A percentile compares a stretch with the other conserved stretches of the same genome.
Evolutionary conservation across 768 basidiomycete genomes (phyloP).

Genomic region (Boletus tomentosulus): DNA sequence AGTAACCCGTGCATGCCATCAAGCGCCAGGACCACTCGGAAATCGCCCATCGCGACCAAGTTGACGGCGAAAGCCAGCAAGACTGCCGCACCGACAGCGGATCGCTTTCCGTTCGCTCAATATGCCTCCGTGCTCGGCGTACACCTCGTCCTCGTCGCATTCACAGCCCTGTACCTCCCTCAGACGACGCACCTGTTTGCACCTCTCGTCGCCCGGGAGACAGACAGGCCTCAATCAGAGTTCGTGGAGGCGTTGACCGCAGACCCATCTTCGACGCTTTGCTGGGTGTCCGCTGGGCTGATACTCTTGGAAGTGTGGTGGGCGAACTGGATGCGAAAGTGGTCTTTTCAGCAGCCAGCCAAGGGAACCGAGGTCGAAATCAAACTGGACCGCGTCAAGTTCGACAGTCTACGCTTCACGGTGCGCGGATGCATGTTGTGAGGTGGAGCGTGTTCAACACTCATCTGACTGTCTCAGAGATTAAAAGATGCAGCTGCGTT

Average conservation of each 20-base stretch:
- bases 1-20: neutral
- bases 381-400: conserved; percentile 38
- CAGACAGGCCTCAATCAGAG: conserved; percentile 64
- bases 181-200: conserved; percentile 46
- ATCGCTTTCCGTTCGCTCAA: conserved; percentile 46
- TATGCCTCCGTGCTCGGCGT: conserved; percentile 69
- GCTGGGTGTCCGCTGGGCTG: conserved; percentile 54
- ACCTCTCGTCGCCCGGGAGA: conserved; percentile 30
- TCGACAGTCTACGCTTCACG: conserved; percentile 35
- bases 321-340: conserved; percentile 60
- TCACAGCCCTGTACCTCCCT: conserved; percentile 70
- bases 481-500: conserved; percentile 47
- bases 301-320: conserved; percentile 63
- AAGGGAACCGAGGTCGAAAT: conserved; percentile 42
- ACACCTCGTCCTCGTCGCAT: conserved; percentile 60
- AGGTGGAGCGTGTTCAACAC: neutral
- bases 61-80: neutral
- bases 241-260: conserved; percentile 66
- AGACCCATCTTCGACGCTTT: conserved; percentile 53
- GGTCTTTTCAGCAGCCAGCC: conserved; percentile 45
- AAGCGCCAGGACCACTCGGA: neutral
- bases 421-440: conserved; percentile 31
- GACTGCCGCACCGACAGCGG: neutral
- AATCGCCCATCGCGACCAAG: neutral
- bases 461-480: conserved; percentile 36